Base-by-base conservation (phyloP, 2,329 filamentous ascomycete species). In the Lecanoromycetidae sp. region DNA sequence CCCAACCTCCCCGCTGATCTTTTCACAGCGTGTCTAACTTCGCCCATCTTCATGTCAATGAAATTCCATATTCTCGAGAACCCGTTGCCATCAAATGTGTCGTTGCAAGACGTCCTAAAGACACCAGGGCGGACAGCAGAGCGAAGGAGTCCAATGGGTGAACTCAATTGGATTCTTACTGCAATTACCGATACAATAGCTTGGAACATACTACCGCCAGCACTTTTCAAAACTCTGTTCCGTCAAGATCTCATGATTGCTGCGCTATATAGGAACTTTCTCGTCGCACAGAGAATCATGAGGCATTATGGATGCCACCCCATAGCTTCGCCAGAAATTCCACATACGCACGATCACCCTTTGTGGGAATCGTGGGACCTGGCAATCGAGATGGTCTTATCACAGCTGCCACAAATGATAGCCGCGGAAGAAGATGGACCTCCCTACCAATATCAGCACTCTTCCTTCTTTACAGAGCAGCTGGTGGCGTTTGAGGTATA, bases 161-260 rank as follows among this genome's bases (percentile, higher is more conserved):
- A 98, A 66, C 71, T 98, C 12, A 98, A 98, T 60, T 98, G 91
- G 91, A 98, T 98, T 29, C 96, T 98, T 61, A 98, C 91, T 0
- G 91, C 91, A 46, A 96, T 98, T 55, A 98, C 91, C 0, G 91
- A 98, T 62, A 96, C 90, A 1, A 98, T 98, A 58, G 91, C 91
- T 0, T 98, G 91, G 91, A 96, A 94, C 26, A 93, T 87, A 4
- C 69, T 98, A 3, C 86, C 88, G 3, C 82, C 90, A 37, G 79
- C 87, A 17, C 70, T 95, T 9, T 98, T 98, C 67, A 88, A 94
- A 65, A 94, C 94, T 64, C 85, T 96, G 51, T 98, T 98, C 65
- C 74, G 91, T 34, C 91, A 98, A 63, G 91, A 98, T 63, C 73
- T 98, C 10, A 96, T 98, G 88, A 91, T 98, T n/a, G 91, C 91